Conservation (phyloP, 768 basidiomycete genomes). For the Symmetrospora coprosmae region DNA sequence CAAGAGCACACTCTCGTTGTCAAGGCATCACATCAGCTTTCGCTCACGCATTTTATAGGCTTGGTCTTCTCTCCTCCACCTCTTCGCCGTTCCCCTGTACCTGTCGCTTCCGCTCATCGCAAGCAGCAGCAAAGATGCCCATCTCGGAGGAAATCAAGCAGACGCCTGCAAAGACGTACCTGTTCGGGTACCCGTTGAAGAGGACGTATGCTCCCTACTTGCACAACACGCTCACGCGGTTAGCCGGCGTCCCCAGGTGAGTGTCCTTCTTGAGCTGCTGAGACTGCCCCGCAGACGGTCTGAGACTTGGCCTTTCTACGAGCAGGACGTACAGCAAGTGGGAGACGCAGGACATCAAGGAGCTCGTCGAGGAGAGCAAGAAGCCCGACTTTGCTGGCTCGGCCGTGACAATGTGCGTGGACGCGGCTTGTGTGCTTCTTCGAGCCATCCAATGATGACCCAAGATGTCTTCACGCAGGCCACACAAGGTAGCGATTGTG, state of each 20-base stretch:
- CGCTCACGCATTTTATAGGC: too few relatives aligned
- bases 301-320: background rate
- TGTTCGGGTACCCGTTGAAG: background rate
- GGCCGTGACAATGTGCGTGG: constrained; percentile 31
- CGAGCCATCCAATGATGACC: background rate
- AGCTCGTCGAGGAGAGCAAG: constrained; percentile 25
- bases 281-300: too few relatives aligned
- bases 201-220: constrained; percentile 28
- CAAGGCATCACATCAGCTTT: too few relatives aligned
- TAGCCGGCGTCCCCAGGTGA: constrained; percentile 28
- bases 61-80: background rate
- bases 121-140: background rate
- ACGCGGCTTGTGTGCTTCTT: background rate
- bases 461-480: constrained; percentile 9
- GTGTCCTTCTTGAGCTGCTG: too few relatives aligned
- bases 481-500: constrained; percentile 30
- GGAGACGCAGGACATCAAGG: constrained; percentile 26
- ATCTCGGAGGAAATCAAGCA: background rate
- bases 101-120: background rate
- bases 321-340: constrained; percentile 27
- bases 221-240: constrained; percentile 32
- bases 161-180: background rate
- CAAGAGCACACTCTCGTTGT: too few relatives aligned
- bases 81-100: background rate
- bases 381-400: constrained; percentile 30